Base-by-base conservation (phyloP, 1,139 yeast species). In the Sugiyamaella neomexicana region DNA sequence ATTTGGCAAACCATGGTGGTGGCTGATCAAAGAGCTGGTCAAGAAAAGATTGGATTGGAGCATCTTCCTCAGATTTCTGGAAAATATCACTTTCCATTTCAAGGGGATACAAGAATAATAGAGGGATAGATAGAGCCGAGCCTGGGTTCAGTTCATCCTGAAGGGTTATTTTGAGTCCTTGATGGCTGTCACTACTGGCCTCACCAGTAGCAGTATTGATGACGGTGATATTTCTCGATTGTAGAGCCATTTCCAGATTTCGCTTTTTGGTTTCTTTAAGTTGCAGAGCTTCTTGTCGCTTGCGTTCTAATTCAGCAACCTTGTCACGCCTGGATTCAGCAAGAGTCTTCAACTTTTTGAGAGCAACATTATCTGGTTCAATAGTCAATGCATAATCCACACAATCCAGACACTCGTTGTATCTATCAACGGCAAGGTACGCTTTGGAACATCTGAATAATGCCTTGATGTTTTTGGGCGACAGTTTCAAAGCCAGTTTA, bases 401-500 rank as follows among this genome's bases (percentile, higher is more conserved):
- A 5, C 90, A 78, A 56, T 81, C 82, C 44, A 75, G 72, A 1
- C 95, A 91, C 65, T 93, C 98, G 15, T 86, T 89, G 53, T 75
- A 78, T 59, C 80, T 80, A 15, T 80, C 86, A 6, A 93, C 77
- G 0, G 81, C 80, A 54, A 82, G 75, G 61, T 86, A 88, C 0
- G 99, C 97, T 65, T 79, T 85, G 0, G 91, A 95, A 39, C 95
- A 83, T 63, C 99, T 77, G 68, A 77, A 95, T 62, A 88, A 80
- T 0, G 98, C 97, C 71, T 95, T 95, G 53, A 85, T 75, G 65
- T 85, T 89, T 58, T 75, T 78, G 1, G 87, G 85, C 62, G 89
- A 91, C 2, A 81, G 64, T 46, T 75, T 69, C 57, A 95, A 72
- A 4, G 89, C 93, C 52, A 77, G 78, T 62, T 85, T 85, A 67